A percentile compares a stretch with the other conserved stretches of the same genome.
phyloP scores from a whole-genome alignment of 192 early-diverging fungal species.

The Coemansia guatemalensis region DNA sequence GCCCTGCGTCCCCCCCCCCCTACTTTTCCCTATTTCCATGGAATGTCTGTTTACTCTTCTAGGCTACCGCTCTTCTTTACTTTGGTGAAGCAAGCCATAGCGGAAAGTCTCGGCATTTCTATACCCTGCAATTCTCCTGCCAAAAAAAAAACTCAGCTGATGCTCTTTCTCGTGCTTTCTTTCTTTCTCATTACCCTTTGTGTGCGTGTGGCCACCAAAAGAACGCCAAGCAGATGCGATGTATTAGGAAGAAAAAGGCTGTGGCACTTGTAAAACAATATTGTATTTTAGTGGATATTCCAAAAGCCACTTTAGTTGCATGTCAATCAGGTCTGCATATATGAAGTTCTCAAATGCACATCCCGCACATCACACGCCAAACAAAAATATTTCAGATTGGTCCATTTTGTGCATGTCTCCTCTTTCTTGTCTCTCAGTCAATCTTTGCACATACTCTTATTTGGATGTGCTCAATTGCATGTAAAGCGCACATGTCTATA shows the following conservation, averaged over 20 bases:
- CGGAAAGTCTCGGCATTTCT: neutral
- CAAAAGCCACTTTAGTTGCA: neutral
- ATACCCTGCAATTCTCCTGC: neutral
- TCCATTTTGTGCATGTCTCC: neutral
- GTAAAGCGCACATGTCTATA: neutral
- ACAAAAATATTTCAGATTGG: neutral
- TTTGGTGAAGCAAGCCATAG: neutral
- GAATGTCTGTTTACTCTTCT: neutral
- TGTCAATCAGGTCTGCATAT: slow-evolving; percentile 29
- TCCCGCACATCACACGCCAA: neutral
- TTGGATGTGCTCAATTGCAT: neutral
- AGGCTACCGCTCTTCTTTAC: too few relatives aligned
- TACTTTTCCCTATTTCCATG: neutral
- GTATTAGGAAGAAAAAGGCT: neutral
- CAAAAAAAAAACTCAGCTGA: neutral
- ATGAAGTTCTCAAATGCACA: slow-evolving; percentile 29
- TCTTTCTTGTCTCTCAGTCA: neutral
- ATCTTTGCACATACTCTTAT: neutral
- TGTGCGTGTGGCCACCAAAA: slow-evolving; percentile 2
- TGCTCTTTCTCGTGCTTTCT: neutral
- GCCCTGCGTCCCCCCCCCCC: too few relatives aligned
- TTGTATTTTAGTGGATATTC: neutral
- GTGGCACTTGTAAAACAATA: neutral
- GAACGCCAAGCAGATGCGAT: neutral
- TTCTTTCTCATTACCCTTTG: neutral